These are phyloP conservation scores for Penicillium sp. DNA, from an alignment of 2,329 filamentous ascomycete genomes.

Conservation along the genomic window DNA sequence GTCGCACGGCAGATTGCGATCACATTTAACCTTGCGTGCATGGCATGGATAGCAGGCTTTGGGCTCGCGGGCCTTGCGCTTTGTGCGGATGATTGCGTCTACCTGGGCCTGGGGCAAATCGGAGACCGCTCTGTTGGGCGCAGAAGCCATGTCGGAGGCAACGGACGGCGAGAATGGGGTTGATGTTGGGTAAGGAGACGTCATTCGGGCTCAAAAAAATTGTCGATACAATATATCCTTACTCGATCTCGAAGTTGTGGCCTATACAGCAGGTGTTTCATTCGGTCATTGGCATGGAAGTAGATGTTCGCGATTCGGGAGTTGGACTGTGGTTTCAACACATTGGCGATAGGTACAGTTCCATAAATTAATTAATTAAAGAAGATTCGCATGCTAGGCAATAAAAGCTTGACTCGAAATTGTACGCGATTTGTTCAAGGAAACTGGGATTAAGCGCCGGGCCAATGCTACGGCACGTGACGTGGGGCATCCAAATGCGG, in stretches of 20 bases:
- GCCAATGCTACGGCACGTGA: conserved; percentile 21
- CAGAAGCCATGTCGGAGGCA: conserved; percentile 24
- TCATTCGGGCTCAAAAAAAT: conserved; percentile 19
- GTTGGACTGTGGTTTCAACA: not conserved
- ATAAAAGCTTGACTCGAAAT: conserved; percentile 14
- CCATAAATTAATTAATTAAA: not conserved
- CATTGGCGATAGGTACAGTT: not conserved
- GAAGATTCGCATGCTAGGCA: not conserved
- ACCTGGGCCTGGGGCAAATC: conserved; percentile 47
- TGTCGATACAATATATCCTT: not conserved
- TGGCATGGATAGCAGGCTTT: conserved; percentile 49
- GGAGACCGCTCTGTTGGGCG: conserved; percentile 30
- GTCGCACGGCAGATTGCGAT: conserved; percentile 49
- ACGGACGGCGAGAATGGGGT: conserved; percentile 32
- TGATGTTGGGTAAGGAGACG: conserved; percentile 31
- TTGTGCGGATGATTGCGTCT: conserved; percentile 49
- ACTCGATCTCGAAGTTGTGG: conserved; percentile 4
- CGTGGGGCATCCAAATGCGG: conserved; percentile 22
- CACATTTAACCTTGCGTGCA: conserved; percentile 50
- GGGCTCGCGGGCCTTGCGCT: conserved; percentile 49
- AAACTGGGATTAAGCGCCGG: conserved; percentile 13
- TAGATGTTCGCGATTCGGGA: not conserved
- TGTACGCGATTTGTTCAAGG: conserved; percentile 7
- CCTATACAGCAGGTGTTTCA: conserved; percentile 4
- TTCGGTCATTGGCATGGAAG: conserved; percentile 3